Evolutionary conservation across 1,139 yeast species (phyloP).

Genomic region (Geotrichum macrosporum): DNA sequence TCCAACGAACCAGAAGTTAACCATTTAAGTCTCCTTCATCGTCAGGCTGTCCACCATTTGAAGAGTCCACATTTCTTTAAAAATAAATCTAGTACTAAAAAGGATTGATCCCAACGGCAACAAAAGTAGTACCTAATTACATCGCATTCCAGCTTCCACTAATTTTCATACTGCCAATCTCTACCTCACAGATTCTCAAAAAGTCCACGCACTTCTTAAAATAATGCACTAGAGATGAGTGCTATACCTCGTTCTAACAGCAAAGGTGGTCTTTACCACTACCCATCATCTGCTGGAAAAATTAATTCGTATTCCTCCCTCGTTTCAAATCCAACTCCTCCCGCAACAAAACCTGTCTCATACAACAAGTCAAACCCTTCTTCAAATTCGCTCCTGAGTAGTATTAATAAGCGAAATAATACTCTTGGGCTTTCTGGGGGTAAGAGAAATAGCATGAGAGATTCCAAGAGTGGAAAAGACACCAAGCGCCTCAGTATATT

Average conservation of each 20-base stretch:
- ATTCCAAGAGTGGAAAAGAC: neutral
- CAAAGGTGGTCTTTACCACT: neutral
- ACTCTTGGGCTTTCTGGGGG: neutral
- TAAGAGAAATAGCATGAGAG: neutral
- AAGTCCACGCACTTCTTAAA: neutral
- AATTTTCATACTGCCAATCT: no score
- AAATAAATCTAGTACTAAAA: no score
- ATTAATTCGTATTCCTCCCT: neutral
- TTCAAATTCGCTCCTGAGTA: neutral
- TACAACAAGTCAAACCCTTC: neutral
- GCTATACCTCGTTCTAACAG: neutral
- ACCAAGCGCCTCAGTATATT: constrained; percentile 15
- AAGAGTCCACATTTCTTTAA: no score
- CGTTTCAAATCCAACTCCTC: constrained; percentile 7
- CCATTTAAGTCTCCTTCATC: no score
- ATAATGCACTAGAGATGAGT: neutral
- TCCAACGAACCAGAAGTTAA: no score
- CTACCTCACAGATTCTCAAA: constrained; percentile 1
- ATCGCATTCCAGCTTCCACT: no score
- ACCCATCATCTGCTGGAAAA: constrained; percentile 1
- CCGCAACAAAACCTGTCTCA: neutral
- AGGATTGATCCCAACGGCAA: no score
- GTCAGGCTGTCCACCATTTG: no score
- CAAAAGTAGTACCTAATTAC: no score
- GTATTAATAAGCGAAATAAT: neutral